Evolutionary conservation across 2,329 filamentous ascomycete species (phyloP), one percentile per base, ranked within the genome.

Genomic region (Aspergillus nomiae): DNA sequence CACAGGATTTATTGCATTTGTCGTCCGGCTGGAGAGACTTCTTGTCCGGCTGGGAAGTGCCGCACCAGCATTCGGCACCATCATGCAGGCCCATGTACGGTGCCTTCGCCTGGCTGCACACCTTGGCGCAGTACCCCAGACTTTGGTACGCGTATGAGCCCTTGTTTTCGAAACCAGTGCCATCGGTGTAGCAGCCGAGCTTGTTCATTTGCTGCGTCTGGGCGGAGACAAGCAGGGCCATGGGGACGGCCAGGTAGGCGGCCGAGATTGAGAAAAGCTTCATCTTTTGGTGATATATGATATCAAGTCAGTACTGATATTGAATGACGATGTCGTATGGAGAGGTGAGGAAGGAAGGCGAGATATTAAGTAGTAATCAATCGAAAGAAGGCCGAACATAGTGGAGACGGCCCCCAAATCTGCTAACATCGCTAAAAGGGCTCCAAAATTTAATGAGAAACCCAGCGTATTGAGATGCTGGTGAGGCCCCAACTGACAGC

Each of bases 51-150:
- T 41, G 21, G 1, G 34, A 10, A 54, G 48, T 19, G 30, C 62
- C 62, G 26, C 62, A 63, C 45, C 46, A 61, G 21, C 62, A 63
- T 41, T 60, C 32, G 9, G n/a, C 41, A 26, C 36, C 45, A 9
- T 55, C 56, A 12, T 36, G 51, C 32, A 60, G 30, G 11, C 12
- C 62, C 46, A 63, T 50, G 21, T 58, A 24, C 9, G 8, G 16
- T n/a, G 26, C 30, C 4, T 21, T n/a, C 36, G 14, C n/a, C 21
- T 45, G 46, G 1, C 19, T n/a, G 30, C 62, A 63, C 6, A 28
- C 7, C 38, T 28, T 21, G 11, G 11, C 28, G 54, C 62, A 63
- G 34, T 54, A 56, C n/a, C 54, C 62, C 9, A 24, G 38, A 10
- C 45, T 58, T n/a, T 61, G 58, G 58, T 51, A 63, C 3, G 28